Percentiles rank a stretch among this genome's conserved stretches.
Conservation (phyloP, 2,329 filamentous ascomycete genomes). For the Venturia aucupariae region DNA sequence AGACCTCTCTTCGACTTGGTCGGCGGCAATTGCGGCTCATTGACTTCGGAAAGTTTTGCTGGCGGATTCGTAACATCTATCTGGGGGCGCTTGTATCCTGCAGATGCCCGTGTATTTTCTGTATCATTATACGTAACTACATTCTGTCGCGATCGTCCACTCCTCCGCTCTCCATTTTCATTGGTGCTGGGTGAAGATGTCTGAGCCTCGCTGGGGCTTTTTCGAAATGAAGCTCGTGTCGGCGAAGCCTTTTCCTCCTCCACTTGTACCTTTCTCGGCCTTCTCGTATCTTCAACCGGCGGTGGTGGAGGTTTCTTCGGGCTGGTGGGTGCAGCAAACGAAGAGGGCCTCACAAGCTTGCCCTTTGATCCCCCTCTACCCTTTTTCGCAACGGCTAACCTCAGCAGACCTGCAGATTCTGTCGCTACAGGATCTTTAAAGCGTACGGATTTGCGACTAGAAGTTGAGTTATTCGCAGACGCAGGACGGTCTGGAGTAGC, state of each 20-base stretch:
- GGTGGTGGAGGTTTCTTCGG: neutral
- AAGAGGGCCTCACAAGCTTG: neutral
- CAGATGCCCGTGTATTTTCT: neutral
- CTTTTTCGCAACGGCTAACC: neutral
- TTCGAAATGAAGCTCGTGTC: neutral
- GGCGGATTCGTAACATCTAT: no score
- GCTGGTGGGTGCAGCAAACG: neutral
- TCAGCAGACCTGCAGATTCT: neutral
- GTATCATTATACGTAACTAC: neutral
- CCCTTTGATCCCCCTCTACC: neutral
- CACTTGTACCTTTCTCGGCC: neutral
- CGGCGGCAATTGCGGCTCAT: neutral
- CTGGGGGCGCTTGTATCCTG: neutral
- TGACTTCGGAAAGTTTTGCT: neutral
- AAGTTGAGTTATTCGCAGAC: neutral
- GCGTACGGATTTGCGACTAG: neutral
- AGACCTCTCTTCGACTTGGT: neutral
- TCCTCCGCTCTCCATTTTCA: neutral
- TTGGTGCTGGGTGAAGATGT: neutral
- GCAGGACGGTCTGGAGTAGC: neutral
- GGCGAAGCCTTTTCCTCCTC: neutral
- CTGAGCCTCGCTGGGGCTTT: neutral
- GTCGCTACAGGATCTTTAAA: neutral
- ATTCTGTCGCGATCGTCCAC: neutral
- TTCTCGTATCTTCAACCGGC: neutral